These are phyloP conservation scores for Haplosporangium sp. DNA, from an alignment of 371 early-diverging fungal genomes.

Conservation along the genomic window DNA sequence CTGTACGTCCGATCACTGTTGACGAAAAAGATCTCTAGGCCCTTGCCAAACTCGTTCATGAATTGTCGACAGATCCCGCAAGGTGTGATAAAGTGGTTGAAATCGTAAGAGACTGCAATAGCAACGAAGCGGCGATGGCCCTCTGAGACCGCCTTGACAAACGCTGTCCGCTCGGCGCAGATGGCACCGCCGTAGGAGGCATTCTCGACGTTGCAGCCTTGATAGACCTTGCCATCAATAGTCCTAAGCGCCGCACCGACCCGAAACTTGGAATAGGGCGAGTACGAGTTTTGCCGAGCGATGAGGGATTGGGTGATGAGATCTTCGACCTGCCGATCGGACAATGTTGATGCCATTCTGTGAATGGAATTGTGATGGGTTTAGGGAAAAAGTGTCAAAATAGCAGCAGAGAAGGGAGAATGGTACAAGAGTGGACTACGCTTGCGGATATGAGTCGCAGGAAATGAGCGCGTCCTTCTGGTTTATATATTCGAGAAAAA, in stretches of 20 bases:
- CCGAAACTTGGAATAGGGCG: conserved; percentile 86
- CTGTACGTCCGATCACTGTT: conserved; percentile 63
- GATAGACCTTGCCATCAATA: conserved; percentile 68
- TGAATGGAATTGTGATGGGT: neutral
- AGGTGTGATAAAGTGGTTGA: conserved; percentile 69
- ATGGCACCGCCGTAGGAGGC: conserved; percentile 80
- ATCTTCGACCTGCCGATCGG: conserved; percentile 37
- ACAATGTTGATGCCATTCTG: conserved; percentile 15
- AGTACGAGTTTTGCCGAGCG: conserved; percentile 70
- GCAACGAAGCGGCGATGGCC: conserved; percentile 74
- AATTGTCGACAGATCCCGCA: conserved; percentile 90
- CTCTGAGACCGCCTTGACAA: conserved; percentile 83
- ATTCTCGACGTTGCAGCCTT: conserved; percentile 86
- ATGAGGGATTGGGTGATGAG: conserved; percentile 30
- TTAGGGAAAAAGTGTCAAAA: neutral
- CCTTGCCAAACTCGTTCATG: conserved; percentile 78
- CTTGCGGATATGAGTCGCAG: no score
- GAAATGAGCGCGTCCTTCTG: no score
- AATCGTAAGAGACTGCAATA: conserved; percentile 70
- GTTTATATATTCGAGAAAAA: no score
- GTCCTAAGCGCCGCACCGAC: conserved; percentile 85
- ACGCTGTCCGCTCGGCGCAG: conserved; percentile 88
- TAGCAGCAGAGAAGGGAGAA: neutral
- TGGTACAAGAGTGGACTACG: neutral
- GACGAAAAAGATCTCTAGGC: conserved; percentile 65